Evolutionary conservation across 2,329 filamentous ascomycete species (phyloP).

Genomic region (Penicillium crustosum): DNA sequence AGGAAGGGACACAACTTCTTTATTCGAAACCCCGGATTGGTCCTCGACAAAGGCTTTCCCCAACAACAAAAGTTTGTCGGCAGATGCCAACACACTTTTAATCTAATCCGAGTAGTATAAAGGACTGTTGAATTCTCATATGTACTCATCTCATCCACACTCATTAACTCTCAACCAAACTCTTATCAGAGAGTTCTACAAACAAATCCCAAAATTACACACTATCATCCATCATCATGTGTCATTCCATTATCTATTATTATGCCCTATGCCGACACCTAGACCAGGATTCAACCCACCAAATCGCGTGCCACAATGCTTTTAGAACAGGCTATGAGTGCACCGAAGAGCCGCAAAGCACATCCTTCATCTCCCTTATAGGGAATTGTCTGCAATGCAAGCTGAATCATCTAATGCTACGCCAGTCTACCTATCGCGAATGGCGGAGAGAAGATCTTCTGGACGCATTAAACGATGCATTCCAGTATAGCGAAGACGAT

Average conservation of each 20-base stretch:
- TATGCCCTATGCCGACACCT: slow-evolving; percentile 25
- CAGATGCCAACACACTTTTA: background rate
- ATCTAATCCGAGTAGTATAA: background rate
- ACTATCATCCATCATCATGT: slow-evolving; percentile 19
- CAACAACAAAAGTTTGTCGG: background rate
- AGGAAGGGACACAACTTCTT: background rate
- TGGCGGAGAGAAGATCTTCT: background rate
- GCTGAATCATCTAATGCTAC: background rate
- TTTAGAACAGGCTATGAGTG: slow-evolving; percentile 20
- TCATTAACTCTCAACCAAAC: background rate
- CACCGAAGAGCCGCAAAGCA: background rate
- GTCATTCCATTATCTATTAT: slow-evolving; percentile 26
- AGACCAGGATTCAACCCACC: slow-evolving; percentile 6
- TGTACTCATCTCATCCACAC: background rate
- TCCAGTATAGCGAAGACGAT: background rate
- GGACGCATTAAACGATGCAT: background rate
- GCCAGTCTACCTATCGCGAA: background rate
- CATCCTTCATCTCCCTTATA: slow-evolving; percentile 13
- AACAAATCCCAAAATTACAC: background rate
- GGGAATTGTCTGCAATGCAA: slow-evolving; percentile 15
- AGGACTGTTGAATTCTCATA: background rate
- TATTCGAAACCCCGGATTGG: background rate
- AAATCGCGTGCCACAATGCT: slow-evolving; percentile 20
- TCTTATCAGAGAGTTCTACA: background rate
- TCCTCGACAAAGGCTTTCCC: background rate